Evolutionary conservation across 768 basidiomycete genomes (phyloP).

Genomic region (Pisolithus albus): DNA sequence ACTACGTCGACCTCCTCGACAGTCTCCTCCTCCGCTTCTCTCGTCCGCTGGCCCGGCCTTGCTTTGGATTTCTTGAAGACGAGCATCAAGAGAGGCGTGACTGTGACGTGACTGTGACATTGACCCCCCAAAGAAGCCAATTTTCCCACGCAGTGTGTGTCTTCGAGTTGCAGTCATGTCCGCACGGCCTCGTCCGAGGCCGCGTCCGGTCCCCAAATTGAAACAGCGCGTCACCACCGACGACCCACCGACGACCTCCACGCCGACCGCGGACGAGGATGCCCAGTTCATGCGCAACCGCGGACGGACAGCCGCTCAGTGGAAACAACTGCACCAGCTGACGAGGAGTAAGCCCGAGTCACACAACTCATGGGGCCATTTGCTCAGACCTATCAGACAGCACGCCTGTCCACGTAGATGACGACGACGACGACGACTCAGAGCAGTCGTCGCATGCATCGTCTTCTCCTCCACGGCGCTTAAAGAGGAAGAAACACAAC

Average conservation of each 20-base stretch:
- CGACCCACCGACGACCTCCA: background rate
- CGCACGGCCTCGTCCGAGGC: conserved; percentile 45
- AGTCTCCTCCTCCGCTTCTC: conserved; percentile 22
- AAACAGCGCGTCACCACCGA: conserved; percentile 4
- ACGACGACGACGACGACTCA: conserved; percentile 21
- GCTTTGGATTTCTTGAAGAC: conserved; percentile 39
- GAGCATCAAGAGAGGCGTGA: conserved; percentile 19
- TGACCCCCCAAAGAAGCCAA: background rate
- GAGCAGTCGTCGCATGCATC: conserved; percentile 8
- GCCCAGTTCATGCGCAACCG: conserved; percentile 64
- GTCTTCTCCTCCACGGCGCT: conserved; percentile 30
- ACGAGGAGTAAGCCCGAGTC: conserved; percentile 40
- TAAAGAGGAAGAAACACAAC: conserved; percentile 34
- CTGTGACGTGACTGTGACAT: conserved; percentile 25
- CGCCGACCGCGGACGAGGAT: conserved; percentile 47
- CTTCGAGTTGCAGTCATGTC: conserved; percentile 16
- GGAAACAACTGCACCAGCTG: conserved; percentile 53
- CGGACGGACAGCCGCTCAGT: conserved; percentile 46
- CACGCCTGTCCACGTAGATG: conserved; percentile 14
- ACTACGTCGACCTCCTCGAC: conserved; percentile 15
- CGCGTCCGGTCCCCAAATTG: conserved; percentile 37
- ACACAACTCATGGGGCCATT: no score
- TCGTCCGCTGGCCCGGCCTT: conserved; percentile 33
- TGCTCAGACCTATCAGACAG: conserved; percentile 13
- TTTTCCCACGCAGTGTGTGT: conserved; percentile 23